These are phyloP conservation scores for Parafenestella ontariensis DNA, from an alignment of 2,329 filamentous ascomycete species.

Conservation along the genomic window DNA sequence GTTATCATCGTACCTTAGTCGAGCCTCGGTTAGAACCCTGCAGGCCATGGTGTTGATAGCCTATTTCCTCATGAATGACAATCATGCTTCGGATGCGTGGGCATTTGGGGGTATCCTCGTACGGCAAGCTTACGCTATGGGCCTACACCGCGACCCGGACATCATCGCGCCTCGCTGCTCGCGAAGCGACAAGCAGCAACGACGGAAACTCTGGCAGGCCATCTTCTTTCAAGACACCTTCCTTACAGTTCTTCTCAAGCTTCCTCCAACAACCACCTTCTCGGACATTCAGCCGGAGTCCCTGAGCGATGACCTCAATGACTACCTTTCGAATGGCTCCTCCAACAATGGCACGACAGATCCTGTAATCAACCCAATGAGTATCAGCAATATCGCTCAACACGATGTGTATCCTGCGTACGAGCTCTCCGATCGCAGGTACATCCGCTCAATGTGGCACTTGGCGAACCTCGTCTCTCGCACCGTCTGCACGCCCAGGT, in stretches of 20 bases:
- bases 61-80: slow-evolving; percentile 86
- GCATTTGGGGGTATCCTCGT: slow-evolving; percentile 80
- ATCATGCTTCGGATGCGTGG: slow-evolving; percentile 83
- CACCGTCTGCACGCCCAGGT: slow-evolving; percentile 76
- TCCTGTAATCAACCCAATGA: slow-evolving; percentile 59
- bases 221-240: slow-evolving; percentile 83
- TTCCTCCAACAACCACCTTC: slow-evolving; percentile 79
- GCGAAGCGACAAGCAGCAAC: slow-evolving; percentile 76
- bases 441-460: slow-evolving; percentile 79
- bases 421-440: slow-evolving; percentile 53
- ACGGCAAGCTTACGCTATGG: slow-evolving; percentile 82
- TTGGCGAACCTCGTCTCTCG: slow-evolving; percentile 80
- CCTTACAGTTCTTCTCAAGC: slow-evolving; percentile 76
- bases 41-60: slow-evolving; percentile 84
- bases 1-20: slow-evolving; percentile 78
- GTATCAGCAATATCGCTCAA: slow-evolving; percentile 57
- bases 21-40: slow-evolving; percentile 73
- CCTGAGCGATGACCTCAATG: slow-evolving; percentile 70
- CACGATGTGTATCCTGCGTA: slow-evolving; percentile 48
- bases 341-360: slow-evolving; percentile 44
- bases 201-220: slow-evolving; percentile 82
- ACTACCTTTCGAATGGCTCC: slow-evolving; percentile 69
- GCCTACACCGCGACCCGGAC: slow-evolving; percentile 79
- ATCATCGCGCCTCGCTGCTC: slow-evolving; percentile 71
- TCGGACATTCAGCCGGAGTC: slow-evolving; percentile 81